phyloP scores from a whole-genome alignment of 2,329 filamentous ascomycete species.

The Colletotrichum neosansevieriae region DNA sequence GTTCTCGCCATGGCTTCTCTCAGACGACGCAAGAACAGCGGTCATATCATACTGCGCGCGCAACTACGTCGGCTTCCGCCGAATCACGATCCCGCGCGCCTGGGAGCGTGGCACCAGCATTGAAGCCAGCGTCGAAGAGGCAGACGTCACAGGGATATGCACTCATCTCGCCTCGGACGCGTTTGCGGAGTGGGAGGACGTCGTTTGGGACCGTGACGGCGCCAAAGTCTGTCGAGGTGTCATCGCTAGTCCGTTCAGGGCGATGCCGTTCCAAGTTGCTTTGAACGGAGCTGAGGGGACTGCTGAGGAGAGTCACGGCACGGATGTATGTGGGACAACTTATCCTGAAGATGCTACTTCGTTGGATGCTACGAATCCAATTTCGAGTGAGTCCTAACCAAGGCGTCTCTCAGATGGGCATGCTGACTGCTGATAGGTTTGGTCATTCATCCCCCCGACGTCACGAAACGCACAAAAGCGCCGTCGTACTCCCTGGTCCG shows the following conservation, averaged over 20 bases:
- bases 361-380: conserved; percentile 56
- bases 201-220: conserved; percentile 55
- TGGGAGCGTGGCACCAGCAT: conserved; percentile 53
- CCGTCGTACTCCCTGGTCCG: conserved; percentile 66
- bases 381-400: conserved; percentile 54
- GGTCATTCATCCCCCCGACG: conserved; percentile 57
- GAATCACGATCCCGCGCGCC: conserved; percentile 54
- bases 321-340: conserved; percentile 59
- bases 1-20: conserved; percentile 66
- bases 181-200: conserved; percentile 68
- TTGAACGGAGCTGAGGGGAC: conserved; percentile 48
- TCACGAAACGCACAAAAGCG: conserved; percentile 45
- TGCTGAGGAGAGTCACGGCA: conserved; percentile 51
- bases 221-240: conserved; percentile 63
- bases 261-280: conserved; percentile 64
- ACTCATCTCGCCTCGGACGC: conserved; percentile 63
- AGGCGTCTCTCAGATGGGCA: neutral
- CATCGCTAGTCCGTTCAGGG: conserved; percentile 63
- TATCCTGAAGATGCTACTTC: conserved; percentile 53
- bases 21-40: conserved; percentile 51
- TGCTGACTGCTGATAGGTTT: conserved; percentile 54
- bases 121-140: conserved; percentile 52
- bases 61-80: conserved; percentile 68
- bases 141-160: conserved; percentile 62
- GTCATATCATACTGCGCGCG: conserved; percentile 63